Base-by-base conservation (phyloP, 305 asterid species). In the Stenogyne calaminthoides region DNA sequence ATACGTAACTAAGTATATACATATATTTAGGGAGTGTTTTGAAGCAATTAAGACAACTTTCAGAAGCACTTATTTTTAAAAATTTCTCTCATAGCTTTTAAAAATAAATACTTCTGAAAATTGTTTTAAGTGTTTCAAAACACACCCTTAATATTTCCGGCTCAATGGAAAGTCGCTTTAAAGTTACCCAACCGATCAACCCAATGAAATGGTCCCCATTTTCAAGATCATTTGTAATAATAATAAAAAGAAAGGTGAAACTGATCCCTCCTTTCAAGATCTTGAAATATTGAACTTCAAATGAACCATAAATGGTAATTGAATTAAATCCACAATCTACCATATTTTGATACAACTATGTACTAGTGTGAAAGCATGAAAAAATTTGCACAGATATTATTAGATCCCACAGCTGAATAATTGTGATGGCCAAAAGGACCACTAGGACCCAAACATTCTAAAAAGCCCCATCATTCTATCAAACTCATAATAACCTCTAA, bases 371-470 rank as follows among this genome's bases (percentile, higher is more conserved):
- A 57, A 70, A 55, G 65, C 65, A 55, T 12, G 65, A 55, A 19
- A 55, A 39, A 19, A 16, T 2, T 18, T 25, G 14, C 14, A 14
- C 5, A 22, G 9, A 39, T 15, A 66, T 47, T 42, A 69, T 32
- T 46, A 27, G 36, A 70, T 59, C 67, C 64, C 65, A 55, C 40
- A 20, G 25, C 32, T 47, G 44, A 68, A 68, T 65, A 65, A 65
- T 65, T 65, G 40, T 49, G 15, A 46, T 68, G 40, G 9, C 59
- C 29, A 19, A 10, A 2, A 68, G 63, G 63, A 68, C 74, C 37
- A 36, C 20, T 6, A 29, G 49, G 51, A 8, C 71, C 71, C 60
- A 18, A 29, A 29, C 18, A 62, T 15, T 67, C 37, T 64, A 37
- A 42, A 64, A 40, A 64, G 18, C 55, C 22, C 20, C 55, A 64